Evolutionary conservation across 352 stramenopile genomes (phyloP), one percentile per base, ranked within the genome.

Genomic region (Phytophthora gonapodyides): DNA sequence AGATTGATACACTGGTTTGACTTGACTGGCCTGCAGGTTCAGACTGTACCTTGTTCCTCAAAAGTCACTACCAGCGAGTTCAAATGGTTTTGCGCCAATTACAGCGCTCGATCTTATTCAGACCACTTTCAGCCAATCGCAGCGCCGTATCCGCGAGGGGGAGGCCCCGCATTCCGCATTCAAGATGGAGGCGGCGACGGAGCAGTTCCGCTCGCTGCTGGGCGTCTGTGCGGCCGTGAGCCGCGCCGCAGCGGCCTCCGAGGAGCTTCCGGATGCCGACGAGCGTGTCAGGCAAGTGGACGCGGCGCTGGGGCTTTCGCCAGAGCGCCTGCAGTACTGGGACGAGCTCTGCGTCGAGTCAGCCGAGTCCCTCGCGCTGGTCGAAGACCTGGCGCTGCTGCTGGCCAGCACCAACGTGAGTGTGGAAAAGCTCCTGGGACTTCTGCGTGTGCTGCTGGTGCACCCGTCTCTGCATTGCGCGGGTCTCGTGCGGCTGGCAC

Each of bases 321-420:
- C 52, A 0, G 80, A 88, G 33, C 78, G 87, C 41, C 64, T 65
- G 40, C 59, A 68, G 34, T 89, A 78, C 69, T 93, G 84, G 84
- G 71, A 85, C 35, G 47, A 37, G 24, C 30, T 82, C 9, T 56
- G 67, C 40, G 55, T 56, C 16, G 71, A 80, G 49, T 54, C 69
- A 10, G 17, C 3, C 9, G 60, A 69, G 15, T 31, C 53, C 3
- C 50, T 64, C 27, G 19, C 52, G 46, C 63, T 84, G 45, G 57
- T 76, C 7, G 47, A 75, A 30, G 77, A 91, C 49, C 53, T 91
- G 17, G 85, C 80, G 24, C 61, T 94, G 24, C 59, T 87, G 33
- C 37, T 93, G n/a, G 80, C 85, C 1, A 93, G 76, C 30, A 68
- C 73, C 24, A 73, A 76, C 34, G 57, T 82, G 40, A 57, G 67